These are phyloP conservation scores for Annona cherimola DNA, from an alignment of 164 flowering plant genomes.

Conservation along the genomic window DNA sequence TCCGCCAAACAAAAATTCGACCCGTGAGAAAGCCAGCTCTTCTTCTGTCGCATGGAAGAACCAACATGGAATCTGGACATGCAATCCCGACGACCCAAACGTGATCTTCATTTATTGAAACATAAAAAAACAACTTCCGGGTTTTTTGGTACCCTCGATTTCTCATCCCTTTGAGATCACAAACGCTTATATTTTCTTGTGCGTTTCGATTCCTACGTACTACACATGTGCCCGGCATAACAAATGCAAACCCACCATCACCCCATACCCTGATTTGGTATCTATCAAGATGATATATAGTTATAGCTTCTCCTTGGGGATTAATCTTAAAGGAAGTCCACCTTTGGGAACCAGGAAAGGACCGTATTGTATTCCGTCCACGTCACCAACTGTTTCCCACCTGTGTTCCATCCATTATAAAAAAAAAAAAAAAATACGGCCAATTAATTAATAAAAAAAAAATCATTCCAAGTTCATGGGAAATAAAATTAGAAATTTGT, in stretches of 20 bases:
- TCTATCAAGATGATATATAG: not conserved
- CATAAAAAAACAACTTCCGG: too few species aligned
- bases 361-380: constrained; percentile 64
- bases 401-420: constrained; percentile 23
- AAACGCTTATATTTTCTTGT: not conserved
- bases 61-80: not conserved
- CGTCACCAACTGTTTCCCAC: constrained; percentile 58
- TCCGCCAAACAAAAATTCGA: not conserved
- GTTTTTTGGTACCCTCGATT: too few species aligned
- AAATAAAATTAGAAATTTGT: too few species aligned
- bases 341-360: constrained; percentile 81
- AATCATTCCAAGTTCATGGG: too few species aligned
- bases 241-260: too few species aligned
- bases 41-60: not conserved
- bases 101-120: too few species aligned
- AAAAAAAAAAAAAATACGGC: not conserved
- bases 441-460: not conserved
- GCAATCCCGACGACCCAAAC: not conserved
- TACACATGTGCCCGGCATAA: not conserved
- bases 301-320: constrained; percentile 11
- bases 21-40: not conserved
- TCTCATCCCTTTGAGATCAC: not conserved
- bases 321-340: constrained; percentile 57
- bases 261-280: not conserved
- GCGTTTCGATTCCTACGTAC: not conserved